Conservation (phyloP, 2,329 filamentous ascomycete species). For the Parastagonospora nodorum region DNA sequence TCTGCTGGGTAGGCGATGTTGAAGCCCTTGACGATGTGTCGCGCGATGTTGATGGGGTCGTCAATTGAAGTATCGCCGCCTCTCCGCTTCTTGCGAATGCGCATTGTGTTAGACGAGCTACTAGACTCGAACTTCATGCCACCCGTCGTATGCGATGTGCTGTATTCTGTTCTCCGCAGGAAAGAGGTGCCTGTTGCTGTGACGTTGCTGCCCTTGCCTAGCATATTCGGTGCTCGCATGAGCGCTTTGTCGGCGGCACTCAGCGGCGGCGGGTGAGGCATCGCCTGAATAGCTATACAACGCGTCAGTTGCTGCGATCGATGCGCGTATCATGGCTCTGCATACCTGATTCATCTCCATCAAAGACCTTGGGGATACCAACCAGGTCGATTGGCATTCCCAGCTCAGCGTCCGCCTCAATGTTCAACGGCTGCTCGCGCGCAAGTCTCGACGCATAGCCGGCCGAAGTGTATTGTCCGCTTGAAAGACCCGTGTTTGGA, state of each 20-base stretch:
- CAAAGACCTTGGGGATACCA: conserved; percentile 91
- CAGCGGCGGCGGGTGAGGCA: conserved; percentile 70
- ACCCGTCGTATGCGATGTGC: conserved; percentile 61
- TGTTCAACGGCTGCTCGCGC: conserved; percentile 90
- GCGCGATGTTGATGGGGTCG: conserved; percentile 65
- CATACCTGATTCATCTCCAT: conserved; percentile 91
- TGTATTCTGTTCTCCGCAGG: conserved; percentile 94
- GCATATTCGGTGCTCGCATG: conserved; percentile 78
- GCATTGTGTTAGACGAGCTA: conserved; percentile 54
- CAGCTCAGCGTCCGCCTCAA: conserved; percentile 95
- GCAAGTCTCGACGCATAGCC: conserved; percentile 88
- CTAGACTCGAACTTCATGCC: conserved; percentile 56
- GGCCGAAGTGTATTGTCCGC: conserved; percentile 86
- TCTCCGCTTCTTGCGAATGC: conserved; percentile 44
- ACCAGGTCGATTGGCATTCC: conserved; percentile 97
- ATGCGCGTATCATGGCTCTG: conserved; percentile 5
- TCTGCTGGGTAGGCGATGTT: conserved; percentile 67
- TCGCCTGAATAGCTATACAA: conserved; percentile 76
- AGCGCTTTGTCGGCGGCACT: conserved; percentile 86
- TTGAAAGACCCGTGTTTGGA: conserved; percentile 86
- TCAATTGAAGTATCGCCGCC: conserved; percentile 53
- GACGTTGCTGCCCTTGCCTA: conserved; percentile 80
- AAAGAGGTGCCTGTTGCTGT: conserved; percentile 81
- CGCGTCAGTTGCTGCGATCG: conserved; percentile 24
- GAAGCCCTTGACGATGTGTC: conserved; percentile 67